Evolutionary conservation across 148 eudicot species (phyloP), one percentile per base, ranked within the genome.

Genomic region (Drosera capensis): DNA sequence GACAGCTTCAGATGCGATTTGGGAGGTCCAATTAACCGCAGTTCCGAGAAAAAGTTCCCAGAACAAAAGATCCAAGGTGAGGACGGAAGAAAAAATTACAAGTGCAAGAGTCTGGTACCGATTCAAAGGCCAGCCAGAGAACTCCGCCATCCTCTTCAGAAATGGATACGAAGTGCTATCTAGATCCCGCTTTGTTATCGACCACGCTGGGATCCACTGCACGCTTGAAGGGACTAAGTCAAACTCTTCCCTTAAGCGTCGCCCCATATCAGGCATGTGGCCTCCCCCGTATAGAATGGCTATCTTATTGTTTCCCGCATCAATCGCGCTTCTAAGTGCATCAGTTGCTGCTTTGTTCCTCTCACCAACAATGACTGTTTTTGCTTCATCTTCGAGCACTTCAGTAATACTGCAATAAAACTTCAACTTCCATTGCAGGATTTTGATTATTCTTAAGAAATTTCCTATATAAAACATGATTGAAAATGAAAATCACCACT

Each of bases 241-340:
- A 56, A 90, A 90, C 29, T 90, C 95, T 46, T 69, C 77, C 43
- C 65, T 59, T 19, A 88, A 54, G 30, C 96, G 77, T 52, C 96
- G 69, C 31, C 87, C 95, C 34, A 90, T 51, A 60, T 90, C 97
- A 1, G 97, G 97, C 97, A 90, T 90, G 77, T 90, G 97, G 16
- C 97, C 97, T 2, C 95, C 87, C 34, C 97, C 97, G 45, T 90
- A 90, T 1, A 90, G 70, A 34, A 90, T 66, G 30, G 95, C 99
- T 28, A 90, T 90, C 63, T 78, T 90, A 17, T 78, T 81, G 66
- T 85, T 64, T 23, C 99, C 95, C 25, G 75, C 69, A 6, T 71
- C 63, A 0, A 90, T 74, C 22, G 94, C 95, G 50, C 61, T 73
- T 43, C 53, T 49, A 36, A 84, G 86, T 19, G 85, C 87, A 49